phyloP scores from a whole-genome alignment of 345 rosid species.

The Lepidium aucheri region DNA sequence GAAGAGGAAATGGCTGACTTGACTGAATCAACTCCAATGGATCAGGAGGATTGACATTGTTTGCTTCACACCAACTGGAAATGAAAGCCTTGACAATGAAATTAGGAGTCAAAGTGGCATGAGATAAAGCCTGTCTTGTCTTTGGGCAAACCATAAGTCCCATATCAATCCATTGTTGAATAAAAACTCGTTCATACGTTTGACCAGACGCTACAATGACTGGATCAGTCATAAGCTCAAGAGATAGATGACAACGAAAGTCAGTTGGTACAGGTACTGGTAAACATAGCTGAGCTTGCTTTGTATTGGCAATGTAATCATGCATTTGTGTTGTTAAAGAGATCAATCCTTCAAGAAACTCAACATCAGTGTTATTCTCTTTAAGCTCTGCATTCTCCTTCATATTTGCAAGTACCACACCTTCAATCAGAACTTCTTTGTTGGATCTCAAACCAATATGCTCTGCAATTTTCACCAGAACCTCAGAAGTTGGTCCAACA shows the following conservation, averaged over 20 bases:
- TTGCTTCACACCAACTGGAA: slow-evolving; percentile 86
- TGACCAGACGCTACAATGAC: slow-evolving; percentile 88
- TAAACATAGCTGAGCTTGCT: slow-evolving; percentile 57
- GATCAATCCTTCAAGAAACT: slow-evolving; percentile 54
- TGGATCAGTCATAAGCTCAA: slow-evolving; percentile 94
- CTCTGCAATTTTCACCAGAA: slow-evolving; percentile 57
- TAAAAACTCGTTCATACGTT: slow-evolving; percentile 82
- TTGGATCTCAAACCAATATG: slow-evolving; percentile 69
- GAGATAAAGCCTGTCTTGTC: slow-evolving; percentile 65
- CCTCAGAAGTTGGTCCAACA: slow-evolving; percentile 49
- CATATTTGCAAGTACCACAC: slow-evolving; percentile 70
- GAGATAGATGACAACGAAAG: slow-evolving; percentile 84
- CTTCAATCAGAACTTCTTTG: slow-evolving; percentile 80
- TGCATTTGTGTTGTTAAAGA: slow-evolving; percentile 55
- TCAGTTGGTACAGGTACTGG: slow-evolving; percentile 73
- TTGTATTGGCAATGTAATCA: slow-evolving; percentile 47
- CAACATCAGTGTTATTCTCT: slow-evolving; percentile 49
- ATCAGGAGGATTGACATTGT: slow-evolving; percentile 74
- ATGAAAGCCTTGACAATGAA: slow-evolving; percentile 85
- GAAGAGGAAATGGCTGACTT: slow-evolving; percentile 42
- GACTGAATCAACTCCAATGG: slow-evolving; percentile 46
- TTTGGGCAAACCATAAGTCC: slow-evolving; percentile 91
- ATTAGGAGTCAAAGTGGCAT: slow-evolving; percentile 71
- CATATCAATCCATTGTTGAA: slow-evolving; percentile 77
- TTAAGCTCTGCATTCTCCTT: slow-evolving; percentile 77